Conservation (phyloP, 2,329 filamentous ascomycete species). For the Sclerotinia subarctica region DNA sequence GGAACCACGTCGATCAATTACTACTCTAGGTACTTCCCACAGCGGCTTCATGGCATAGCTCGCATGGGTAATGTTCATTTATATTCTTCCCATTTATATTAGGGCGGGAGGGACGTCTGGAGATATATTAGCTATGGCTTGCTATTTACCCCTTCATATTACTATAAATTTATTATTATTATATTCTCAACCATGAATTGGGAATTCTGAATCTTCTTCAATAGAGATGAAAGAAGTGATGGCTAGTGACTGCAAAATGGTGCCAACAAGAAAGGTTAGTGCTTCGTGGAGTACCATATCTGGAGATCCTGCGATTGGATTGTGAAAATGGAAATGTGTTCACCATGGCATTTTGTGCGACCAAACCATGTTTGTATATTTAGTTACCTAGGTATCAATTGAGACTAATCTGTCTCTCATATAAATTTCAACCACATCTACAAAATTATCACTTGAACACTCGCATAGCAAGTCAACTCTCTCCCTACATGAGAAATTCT, state of each 20-base stretch:
- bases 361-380: not conserved
- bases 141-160: not conserved
- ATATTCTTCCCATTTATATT: not conserved
- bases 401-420: not conserved
- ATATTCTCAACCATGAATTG: not conserved
- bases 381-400: not conserved
- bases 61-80: not conserved
- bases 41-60: conserved; percentile 5
- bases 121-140: not conserved
- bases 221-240: not conserved
- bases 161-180: not conserved
- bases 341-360: not conserved
- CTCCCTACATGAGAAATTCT: not conserved
- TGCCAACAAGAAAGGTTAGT: not conserved
- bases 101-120: not conserved
- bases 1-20: not conserved
- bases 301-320: not conserved
- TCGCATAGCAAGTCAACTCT: not conserved
- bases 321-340: not conserved
- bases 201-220: not conserved
- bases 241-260: not conserved
- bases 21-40: not conserved
- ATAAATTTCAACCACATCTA: no score
- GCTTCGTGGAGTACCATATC: not conserved
- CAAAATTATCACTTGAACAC: not conserved